Evolutionary conservation across 306 rosid species (phyloP), one percentile per base, ranked within the genome.

Genomic region (Sicyos edulis): DNA sequence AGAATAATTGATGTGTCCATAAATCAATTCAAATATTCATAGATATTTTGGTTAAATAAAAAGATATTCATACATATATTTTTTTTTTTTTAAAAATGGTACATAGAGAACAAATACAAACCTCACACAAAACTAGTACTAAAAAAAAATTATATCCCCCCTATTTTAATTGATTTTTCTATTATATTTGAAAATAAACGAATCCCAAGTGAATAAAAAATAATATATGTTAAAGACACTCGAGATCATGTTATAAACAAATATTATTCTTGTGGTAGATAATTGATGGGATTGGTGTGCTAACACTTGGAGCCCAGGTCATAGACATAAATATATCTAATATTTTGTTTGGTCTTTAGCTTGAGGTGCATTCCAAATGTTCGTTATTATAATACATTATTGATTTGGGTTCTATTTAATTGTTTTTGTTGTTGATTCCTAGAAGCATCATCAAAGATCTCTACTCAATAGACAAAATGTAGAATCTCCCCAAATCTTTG

Each of bases 401-500:
- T 52, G 55, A 13, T 51, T 13, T 51, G n/a, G 17, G 19, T 51
- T 15, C n/a, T 51, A 6, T 51, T 14, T 51, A 11, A 49, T 57
- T 57, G 34, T 12, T 59, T 59, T 22, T 24, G 9, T 24, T 15
- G 10, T 12, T 24, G 4, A 59, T 12, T 5, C 5, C 66, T 7
- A 29, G 66, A 58, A 60, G 66, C 66, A 29, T 60, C 66, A 14
- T 60, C 20, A 14, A 60, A 6, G 21, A 15, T 60, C 6, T 29
- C 66, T 60, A 26, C 21, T 14, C 45, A 12, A 26, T 49, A 49
- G 16, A 13, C n/a, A 49, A 15, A 26, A 24, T 0, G 2, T 3
- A 16, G 68, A 32, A 61, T 32, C 68, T 32, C 21, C 49, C 47
- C 22, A 61, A 32, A 61, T 61, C 50, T 62, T 62, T 34, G 49